Evolutionary conservation across 768 basidiomycete genomes (phyloP).

Genomic region (Hydnum rufescens): DNA sequence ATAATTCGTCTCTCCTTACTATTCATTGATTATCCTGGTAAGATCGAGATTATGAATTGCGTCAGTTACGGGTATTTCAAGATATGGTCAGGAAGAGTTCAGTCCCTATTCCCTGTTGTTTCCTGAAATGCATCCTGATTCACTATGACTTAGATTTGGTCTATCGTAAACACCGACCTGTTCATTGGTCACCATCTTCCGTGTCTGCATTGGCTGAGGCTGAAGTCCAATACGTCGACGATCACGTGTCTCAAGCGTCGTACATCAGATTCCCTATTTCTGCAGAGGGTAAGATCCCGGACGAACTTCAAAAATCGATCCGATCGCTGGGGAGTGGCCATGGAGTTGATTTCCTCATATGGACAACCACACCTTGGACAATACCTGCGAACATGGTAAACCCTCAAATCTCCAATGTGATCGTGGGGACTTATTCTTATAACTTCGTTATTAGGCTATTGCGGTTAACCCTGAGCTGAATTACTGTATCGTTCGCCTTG

Average conservation of each 20-base stretch:
- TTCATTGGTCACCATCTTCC: conserved; percentile 90
- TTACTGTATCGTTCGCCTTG: conserved; percentile 34
- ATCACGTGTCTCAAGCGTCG: conserved; percentile 72
- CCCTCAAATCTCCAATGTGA: neutral
- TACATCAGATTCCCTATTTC: conserved; percentile 60
- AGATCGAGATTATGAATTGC: conserved; percentile 80
- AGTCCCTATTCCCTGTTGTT: conserved; percentile 3
- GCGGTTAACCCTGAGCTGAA: conserved; percentile 56
- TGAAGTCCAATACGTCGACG: conserved; percentile 76
- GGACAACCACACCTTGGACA: conserved; percentile 99
- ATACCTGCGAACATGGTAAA: conserved; percentile 85
- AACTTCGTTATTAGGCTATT: conserved; percentile 41
- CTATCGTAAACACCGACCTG: conserved; percentile 70
- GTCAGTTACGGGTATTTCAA: conserved; percentile 69
- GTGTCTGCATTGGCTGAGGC: conserved; percentile 88
- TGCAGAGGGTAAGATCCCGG: conserved; percentile 9
- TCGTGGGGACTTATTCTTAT: neutral
- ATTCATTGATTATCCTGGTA: neutral
- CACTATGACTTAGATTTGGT: conserved; percentile 41
- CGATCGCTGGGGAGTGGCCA: neutral
- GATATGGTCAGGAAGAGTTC: conserved; percentile 72
- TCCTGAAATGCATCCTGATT: too few relatives aligned
- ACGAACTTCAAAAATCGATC: conserved; percentile 4
- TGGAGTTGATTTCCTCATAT: conserved; percentile 39
- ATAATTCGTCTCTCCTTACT: too few relatives aligned